phyloP scores from a whole-genome alignment of 345 rosid species.

The Raphanus sativus region DNA sequence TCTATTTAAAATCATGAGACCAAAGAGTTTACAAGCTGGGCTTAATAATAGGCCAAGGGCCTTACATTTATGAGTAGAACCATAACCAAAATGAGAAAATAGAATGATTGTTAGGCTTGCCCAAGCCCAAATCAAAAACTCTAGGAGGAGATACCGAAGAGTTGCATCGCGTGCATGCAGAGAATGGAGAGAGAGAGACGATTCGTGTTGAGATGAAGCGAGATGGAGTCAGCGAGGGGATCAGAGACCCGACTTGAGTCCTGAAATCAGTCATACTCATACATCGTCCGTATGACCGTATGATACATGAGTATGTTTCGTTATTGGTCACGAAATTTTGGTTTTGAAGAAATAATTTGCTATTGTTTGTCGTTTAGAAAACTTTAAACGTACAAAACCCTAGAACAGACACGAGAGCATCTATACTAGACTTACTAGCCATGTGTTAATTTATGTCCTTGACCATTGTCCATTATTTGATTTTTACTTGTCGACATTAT shows the following conservation, averaged over 20 bases:
- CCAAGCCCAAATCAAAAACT: no score
- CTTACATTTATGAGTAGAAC: no score
- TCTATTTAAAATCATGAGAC: no score
- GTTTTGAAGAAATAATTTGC: not conserved
- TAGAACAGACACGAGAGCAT: not conserved
- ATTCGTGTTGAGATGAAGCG: no score
- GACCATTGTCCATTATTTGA: slow-evolving; percentile 31
- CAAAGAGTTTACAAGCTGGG: no score
- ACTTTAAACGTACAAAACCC: slow-evolving; percentile 4
- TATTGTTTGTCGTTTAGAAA: slow-evolving; percentile 5
- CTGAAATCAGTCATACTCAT: slow-evolving; percentile 10
- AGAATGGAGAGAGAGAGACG: no score
- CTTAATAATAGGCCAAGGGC: no score
- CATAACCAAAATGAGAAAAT: no score
- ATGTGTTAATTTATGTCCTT: slow-evolving; percentile 13
- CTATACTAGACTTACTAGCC: slow-evolving; percentile 21
- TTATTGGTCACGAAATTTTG: not conserved
- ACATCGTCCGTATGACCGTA: slow-evolving; percentile 23
- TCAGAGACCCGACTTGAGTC: not conserved
- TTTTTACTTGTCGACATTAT: slow-evolving; percentile 30
- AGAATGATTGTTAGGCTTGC: no score
- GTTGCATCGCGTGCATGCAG: no score
- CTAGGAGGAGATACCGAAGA: no score
- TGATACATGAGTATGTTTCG: not conserved
- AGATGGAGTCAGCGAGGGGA: no score